Percentiles rank a stretch among this genome's conserved stretches.
These are phyloP conservation scores for Xenoacremonium recifei DNA, from an alignment of 2,329 filamentous ascomycete genomes.

Conservation along the genomic window DNA sequence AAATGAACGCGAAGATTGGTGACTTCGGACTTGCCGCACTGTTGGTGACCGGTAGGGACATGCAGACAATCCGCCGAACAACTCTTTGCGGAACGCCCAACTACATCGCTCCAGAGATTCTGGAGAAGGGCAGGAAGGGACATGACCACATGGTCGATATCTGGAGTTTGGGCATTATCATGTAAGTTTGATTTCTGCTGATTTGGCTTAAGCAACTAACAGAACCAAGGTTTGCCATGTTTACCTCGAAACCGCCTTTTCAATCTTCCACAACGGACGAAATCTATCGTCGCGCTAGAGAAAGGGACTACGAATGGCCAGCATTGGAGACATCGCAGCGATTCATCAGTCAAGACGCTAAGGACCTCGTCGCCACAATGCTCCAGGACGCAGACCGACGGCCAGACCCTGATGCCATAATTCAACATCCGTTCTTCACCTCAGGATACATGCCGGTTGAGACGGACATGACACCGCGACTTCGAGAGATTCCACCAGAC, in stretches of 20 bases:
- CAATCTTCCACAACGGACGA: slow-evolving; percentile 88
- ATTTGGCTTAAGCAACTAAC: slow-evolving; percentile 16
- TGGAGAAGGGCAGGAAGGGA: slow-evolving; percentile 90
- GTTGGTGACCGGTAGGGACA: slow-evolving; percentile 86
- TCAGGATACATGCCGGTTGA: slow-evolving; percentile 69
- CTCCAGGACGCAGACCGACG: slow-evolving; percentile 73
- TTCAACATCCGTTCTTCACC: slow-evolving; percentile 77
- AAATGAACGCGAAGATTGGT: slow-evolving; percentile 98
- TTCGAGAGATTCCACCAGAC: slow-evolving; percentile 58
- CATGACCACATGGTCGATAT: slow-evolving; percentile 98
- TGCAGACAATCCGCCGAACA: slow-evolving; percentile 78
- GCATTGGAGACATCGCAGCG: slow-evolving; percentile 62
- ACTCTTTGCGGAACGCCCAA: slow-evolving; percentile 97
- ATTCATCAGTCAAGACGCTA: slow-evolving; percentile 71
- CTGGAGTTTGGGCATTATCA: slow-evolving; percentile 97
- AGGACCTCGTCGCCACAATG: slow-evolving; percentile 74
- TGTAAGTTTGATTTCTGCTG: slow-evolving; percentile 64
- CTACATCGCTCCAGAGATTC: slow-evolving; percentile 95
- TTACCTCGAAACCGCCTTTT: slow-evolving; percentile 94
- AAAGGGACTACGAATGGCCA: slow-evolving; percentile 80
- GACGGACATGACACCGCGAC: slow-evolving; percentile 56
- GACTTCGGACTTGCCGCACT: slow-evolving; percentile 95
- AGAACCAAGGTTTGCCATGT: slow-evolving; percentile 76
- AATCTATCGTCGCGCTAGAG: slow-evolving; percentile 71
- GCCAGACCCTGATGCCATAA: slow-evolving; percentile 74